phyloP scores from a whole-genome alignment of 2,329 filamentous ascomycete genomes.

The Gyromitra esculenta region DNA sequence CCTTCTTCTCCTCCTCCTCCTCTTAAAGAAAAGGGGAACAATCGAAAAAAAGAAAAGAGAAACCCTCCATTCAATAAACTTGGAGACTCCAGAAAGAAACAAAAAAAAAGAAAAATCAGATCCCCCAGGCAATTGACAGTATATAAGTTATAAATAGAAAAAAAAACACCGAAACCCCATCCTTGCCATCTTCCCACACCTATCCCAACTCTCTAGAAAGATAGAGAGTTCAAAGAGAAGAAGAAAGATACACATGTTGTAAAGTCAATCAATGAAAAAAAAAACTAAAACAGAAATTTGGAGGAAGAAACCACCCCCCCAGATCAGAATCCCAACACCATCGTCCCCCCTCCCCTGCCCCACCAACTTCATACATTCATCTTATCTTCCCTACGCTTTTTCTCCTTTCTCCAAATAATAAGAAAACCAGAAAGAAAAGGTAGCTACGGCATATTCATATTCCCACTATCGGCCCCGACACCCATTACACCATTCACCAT shows the following conservation, averaged over 20 bases:
- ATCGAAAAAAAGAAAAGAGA: not conserved
- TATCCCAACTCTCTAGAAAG: constrained; percentile 1
- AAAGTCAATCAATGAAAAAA: not conserved
- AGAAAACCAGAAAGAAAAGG: too few relatives aligned
- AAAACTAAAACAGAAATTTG: not conserved
- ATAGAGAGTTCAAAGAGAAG: constrained; percentile 6
- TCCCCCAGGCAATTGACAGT: not conserved
- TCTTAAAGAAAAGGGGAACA: not conserved
- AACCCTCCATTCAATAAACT: not conserved
- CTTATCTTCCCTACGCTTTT: too few relatives aligned
- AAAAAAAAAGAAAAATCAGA: not conserved
- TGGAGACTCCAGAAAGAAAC: not conserved
- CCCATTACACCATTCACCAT: constrained; percentile 36
- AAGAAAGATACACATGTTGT: constrained; percentile 4
- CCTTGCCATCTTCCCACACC: constrained; percentile 11
- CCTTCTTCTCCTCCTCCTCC: not conserved
- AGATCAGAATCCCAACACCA: not conserved
- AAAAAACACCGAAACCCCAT: constrained; percentile 41
- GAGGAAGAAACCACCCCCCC: too few relatives aligned
- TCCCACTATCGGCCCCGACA: constrained; percentile 11
- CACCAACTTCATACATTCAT: not conserved
- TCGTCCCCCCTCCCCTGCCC: not conserved
- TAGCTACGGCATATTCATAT: constrained; percentile 14
- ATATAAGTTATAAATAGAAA: not conserved
- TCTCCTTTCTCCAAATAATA: too few relatives aligned